phyloP scores from a whole-genome alignment of 1,284 basidiomycete species.

The Mrakiaceae sp. region DNA sequence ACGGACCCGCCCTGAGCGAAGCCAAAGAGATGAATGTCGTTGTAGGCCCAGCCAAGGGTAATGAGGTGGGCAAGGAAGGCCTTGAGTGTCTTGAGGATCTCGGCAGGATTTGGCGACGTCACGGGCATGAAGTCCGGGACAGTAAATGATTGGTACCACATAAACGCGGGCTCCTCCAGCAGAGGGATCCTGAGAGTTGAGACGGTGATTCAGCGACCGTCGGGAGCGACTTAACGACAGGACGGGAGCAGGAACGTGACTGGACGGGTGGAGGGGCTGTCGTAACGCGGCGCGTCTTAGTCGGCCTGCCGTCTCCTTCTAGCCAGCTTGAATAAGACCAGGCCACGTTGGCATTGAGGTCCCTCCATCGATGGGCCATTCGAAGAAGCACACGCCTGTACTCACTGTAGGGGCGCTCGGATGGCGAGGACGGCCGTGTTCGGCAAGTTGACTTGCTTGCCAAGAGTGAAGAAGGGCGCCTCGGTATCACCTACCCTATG shows the following conservation, averaged over 20 bases:
- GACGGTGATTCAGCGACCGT: not conserved
- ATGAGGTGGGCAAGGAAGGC: constrained; percentile 48
- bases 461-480: constrained; percentile 57
- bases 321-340: too few relatives aligned
- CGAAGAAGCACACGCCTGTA: too few relatives aligned
- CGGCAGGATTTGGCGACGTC: constrained; percentile 54
- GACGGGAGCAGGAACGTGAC: too few relatives aligned
- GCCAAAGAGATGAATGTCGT: constrained; percentile 64
- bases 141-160: constrained; percentile 75
- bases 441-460: constrained; percentile 58
- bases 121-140: constrained; percentile 53
- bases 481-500: constrained; percentile 60
- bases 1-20: constrained; percentile 73
- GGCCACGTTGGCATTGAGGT: too few relatives aligned
- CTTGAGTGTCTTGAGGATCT: constrained; percentile 46
- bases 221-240: too few relatives aligned
- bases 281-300: too few relatives aligned
- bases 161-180: constrained; percentile 57
- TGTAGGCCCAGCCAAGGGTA: constrained; percentile 42
- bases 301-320: too few relatives aligned
- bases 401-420: constrained; percentile 59
- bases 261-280: too few relatives aligned
- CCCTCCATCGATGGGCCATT: too few relatives aligned
- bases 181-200: constrained; percentile 50
- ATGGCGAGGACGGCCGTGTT: constrained; percentile 68